These are phyloP conservation scores for Globisporangium viniferum DNA, from an alignment of 352 stramenopile genomes.

Conservation along the genomic window DNA sequence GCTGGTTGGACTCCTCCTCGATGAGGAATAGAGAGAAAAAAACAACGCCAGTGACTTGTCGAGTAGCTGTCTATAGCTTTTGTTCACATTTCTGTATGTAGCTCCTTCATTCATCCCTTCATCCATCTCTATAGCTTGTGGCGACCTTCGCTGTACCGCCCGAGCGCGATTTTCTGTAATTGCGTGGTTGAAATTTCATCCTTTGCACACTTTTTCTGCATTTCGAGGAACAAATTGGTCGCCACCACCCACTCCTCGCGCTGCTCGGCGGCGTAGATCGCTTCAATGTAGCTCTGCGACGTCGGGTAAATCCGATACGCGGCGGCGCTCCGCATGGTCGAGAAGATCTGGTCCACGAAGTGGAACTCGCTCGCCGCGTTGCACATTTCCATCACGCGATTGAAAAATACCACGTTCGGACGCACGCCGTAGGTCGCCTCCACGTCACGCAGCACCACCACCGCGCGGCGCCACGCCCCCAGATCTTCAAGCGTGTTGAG, in stretches of 20 bases:
- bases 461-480: slow-evolving; percentile 42
- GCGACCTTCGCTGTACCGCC: slow-evolving; percentile 53
- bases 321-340: slow-evolving; percentile 53
- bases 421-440: slow-evolving; percentile 32
- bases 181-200: slow-evolving; percentile 50
- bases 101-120: background rate
- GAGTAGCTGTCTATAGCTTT: background rate
- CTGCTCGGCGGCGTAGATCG: slow-evolving; percentile 67
- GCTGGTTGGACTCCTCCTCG: slow-evolving; percentile 50
- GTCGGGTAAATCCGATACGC: slow-evolving; percentile 48
- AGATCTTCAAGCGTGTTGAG: slow-evolving; percentile 45
- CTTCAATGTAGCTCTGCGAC: slow-evolving; percentile 67
- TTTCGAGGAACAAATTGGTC: slow-evolving; percentile 71
- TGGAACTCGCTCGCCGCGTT: slow-evolving; percentile 51
- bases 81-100: background rate
- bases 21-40: slow-evolving; percentile 18
- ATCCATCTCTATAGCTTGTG: slow-evolving; percentile 3
- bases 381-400: slow-evolving; percentile 62
- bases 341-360: slow-evolving; percentile 59
- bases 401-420: slow-evolving; percentile 49
- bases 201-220: slow-evolving; percentile 49
- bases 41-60: background rate
- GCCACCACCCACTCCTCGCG: slow-evolving; percentile 60
- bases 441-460: slow-evolving; percentile 48
- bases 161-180: slow-evolving; percentile 61